Conservation (phyloP, 2,329 filamentous ascomycete species). For the Proliferodiscus dingleyae region DNA sequence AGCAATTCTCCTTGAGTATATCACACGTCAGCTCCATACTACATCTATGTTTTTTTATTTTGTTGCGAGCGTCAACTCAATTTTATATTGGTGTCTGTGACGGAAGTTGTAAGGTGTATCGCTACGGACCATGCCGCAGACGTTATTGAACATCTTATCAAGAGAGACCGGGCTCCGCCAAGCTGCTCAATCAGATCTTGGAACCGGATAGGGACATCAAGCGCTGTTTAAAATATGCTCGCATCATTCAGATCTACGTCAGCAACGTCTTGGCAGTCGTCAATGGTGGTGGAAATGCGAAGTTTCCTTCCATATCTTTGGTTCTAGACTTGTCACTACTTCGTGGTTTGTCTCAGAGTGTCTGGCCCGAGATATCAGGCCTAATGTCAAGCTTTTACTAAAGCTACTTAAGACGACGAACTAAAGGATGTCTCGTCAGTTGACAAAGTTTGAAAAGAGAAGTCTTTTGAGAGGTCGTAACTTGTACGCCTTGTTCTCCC, state of each 20-base stretch:
- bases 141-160: not conserved
- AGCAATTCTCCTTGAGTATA: not conserved
- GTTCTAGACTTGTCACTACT: no score
- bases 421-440: conserved; percentile 5
- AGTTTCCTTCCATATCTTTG: conserved; percentile 6
- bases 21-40: not conserved
- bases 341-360: no score
- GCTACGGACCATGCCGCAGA: not conserved
- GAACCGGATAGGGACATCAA: no score
- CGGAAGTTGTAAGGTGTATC: not conserved
- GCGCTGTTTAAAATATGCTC: no score
- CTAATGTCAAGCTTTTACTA: conserved; percentile 7
- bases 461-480: not conserved
- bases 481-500: conserved; percentile 7
- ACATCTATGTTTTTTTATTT: not conserved
- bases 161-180: no score
- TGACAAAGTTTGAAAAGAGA: not conserved
- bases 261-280: conserved; percentile 18
- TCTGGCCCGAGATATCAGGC: conserved; percentile 1
- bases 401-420: conserved; percentile 7
- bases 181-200: no score
- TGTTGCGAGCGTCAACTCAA: not conserved
- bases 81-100: not conserved
- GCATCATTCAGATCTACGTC: no score
- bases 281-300: conserved; percentile 26